Evolutionary conservation across 2,329 filamentous ascomycete species (phyloP).

Genomic region (Sporothrix phasma): DNA sequence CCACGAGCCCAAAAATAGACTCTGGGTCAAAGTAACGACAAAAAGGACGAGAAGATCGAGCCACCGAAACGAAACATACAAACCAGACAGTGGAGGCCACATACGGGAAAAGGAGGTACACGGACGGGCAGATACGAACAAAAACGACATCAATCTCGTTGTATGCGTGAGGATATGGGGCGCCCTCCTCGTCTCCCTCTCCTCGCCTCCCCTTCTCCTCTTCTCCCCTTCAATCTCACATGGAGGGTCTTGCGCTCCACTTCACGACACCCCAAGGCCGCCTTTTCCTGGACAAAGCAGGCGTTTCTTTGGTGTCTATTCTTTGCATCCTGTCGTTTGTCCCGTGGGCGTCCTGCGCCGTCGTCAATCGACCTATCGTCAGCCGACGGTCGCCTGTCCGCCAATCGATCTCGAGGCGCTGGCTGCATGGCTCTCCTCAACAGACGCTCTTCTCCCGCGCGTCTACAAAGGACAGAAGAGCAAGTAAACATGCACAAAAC

Average conservation of each 20-base stretch:
- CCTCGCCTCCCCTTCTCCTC: background rate
- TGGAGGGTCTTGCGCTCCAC: background rate
- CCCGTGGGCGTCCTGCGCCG: background rate
- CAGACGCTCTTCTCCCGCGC: background rate
- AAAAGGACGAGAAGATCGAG: background rate
- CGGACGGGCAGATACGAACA: background rate
- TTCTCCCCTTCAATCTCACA: background rate
- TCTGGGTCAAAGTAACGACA: background rate
- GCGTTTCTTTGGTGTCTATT: background rate
- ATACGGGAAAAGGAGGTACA: background rate
- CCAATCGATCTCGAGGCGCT: background rate
- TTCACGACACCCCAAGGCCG: background rate
- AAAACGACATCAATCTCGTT: background rate
- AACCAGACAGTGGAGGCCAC: background rate
- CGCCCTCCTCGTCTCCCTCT: background rate
- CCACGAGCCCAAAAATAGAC: constrained; percentile 2
- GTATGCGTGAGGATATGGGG: background rate
- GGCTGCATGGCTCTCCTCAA: background rate
- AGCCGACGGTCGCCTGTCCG: background rate
- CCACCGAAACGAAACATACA: background rate
- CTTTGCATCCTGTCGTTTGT: background rate
- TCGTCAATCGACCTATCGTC: constrained; percentile 2
- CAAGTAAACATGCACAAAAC: too few relatives aligned
- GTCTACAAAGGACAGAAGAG: too few relatives aligned
- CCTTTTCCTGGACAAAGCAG: background rate